These are phyloP conservation scores for Tolypocladium pustulatum DNA, from an alignment of 2,329 filamentous ascomycete genomes.

Conservation along the genomic window DNA sequence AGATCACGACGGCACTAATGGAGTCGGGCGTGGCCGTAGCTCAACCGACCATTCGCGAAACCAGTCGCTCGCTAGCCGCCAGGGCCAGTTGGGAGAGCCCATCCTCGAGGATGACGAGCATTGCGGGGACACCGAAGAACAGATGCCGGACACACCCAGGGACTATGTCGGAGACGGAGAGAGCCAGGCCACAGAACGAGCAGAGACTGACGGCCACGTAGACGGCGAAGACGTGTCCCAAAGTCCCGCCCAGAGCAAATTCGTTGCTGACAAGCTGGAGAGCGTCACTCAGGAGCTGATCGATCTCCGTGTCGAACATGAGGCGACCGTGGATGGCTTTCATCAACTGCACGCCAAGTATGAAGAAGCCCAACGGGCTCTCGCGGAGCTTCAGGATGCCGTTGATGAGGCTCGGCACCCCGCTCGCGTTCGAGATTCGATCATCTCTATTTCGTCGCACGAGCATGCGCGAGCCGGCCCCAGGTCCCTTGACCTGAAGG, in stretches of 20 bases:
- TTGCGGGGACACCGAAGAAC: slow-evolving; percentile 32
- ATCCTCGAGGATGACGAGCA: slow-evolving; percentile 44
- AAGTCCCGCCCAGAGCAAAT: slow-evolving; percentile 71
- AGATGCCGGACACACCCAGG: slow-evolving; percentile 21
- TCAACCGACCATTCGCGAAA: slow-evolving; percentile 42
- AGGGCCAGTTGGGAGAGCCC: slow-evolving; percentile 41
- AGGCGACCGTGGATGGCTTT: slow-evolving; percentile 70
- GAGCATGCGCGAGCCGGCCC: slow-evolving; percentile 54
- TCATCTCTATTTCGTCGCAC: slow-evolving; percentile 42
- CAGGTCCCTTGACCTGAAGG: slow-evolving; percentile 60
- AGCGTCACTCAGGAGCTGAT: slow-evolving; percentile 84
- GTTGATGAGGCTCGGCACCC: slow-evolving; percentile 69
- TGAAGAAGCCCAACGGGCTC: slow-evolving; percentile 70
- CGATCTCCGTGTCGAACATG: slow-evolving; percentile 83
- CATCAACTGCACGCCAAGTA: slow-evolving; percentile 81
- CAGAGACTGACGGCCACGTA: neutral
- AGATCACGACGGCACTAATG: slow-evolving; percentile 23
- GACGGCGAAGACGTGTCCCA: slow-evolving; percentile 40
- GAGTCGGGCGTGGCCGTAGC: slow-evolving; percentile 29
- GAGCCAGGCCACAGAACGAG: neutral
- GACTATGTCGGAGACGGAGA: neutral
- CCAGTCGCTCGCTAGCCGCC: slow-evolving; percentile 42
- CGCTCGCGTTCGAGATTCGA: slow-evolving; percentile 40
- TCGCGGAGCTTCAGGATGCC: slow-evolving; percentile 78
- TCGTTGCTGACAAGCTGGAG: slow-evolving; percentile 88